Conservation (phyloP, 108 stramenopile genomes). For the Skeletonema menzelii region DNA sequence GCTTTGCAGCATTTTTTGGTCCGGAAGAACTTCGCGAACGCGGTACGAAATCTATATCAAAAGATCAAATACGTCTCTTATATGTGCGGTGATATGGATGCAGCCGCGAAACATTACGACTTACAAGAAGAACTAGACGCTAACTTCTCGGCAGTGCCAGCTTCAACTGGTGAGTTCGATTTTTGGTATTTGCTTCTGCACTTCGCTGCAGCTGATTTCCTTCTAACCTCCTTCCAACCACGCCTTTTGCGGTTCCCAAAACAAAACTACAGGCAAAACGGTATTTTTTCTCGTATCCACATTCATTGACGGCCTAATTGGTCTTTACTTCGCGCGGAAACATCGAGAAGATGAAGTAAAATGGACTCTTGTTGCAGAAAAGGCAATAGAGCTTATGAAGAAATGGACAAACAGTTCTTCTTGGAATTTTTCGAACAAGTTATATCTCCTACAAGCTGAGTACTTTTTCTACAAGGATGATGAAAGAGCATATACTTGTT, state of each 20-base stretch:
- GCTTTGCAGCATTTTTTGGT: neutral
- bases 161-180: neutral
- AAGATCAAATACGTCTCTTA: neutral
- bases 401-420: conserved; percentile 43
- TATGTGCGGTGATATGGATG: conserved; percentile 1
- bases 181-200: neutral
- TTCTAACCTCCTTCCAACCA: neutral
- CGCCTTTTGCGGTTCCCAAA: neutral
- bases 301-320: conserved; percentile 52
- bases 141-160: neutral
- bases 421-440: conserved; percentile 54
- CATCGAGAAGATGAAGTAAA: conserved; percentile 22
- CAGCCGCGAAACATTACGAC: neutral
- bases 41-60: neutral
- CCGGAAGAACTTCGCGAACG: neutral
- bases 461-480: conserved; percentile 38
- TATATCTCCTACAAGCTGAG: conserved; percentile 54
- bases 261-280: neutral
- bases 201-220: neutral
- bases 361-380: conserved; percentile 21
- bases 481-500: conserved; percentile 36
- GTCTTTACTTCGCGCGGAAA: conserved; percentile 39
- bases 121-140: neutral
- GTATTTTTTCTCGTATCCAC: conserved; percentile 14
- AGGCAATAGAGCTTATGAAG: conserved; percentile 18